These are phyloP conservation scores for Pleurotus eryngii DNA, from an alignment of 768 basidiomycete species.

Conservation along the genomic window DNA sequence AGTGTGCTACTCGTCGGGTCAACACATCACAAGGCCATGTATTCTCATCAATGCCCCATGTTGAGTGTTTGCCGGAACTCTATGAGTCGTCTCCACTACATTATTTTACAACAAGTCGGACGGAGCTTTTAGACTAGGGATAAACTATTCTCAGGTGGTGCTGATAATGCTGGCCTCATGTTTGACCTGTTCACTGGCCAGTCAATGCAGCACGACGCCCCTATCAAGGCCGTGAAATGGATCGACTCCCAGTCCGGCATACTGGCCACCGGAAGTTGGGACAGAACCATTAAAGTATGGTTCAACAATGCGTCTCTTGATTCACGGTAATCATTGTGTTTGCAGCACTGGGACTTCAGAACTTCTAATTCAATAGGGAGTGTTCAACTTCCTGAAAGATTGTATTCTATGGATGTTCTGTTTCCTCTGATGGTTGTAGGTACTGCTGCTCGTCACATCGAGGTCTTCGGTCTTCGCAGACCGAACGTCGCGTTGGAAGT, in stretches of 20 bases:
- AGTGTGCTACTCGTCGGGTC: too few relatives aligned
- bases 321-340: not conserved
- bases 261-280: constrained; percentile 94
- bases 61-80: constrained; percentile 71
- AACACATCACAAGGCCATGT: constrained; percentile 73
- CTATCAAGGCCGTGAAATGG: constrained; percentile 80
- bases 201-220: constrained; percentile 80
- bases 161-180: constrained; percentile 93
- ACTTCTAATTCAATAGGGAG: constrained; percentile 71
- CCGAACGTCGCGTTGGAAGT: constrained; percentile 81
- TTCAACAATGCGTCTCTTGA: not conserved
- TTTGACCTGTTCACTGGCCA: constrained; percentile 87
- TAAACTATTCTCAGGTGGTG: constrained; percentile 89
- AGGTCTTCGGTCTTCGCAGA: constrained; percentile 83
- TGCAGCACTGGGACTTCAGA: constrained; percentile 91
- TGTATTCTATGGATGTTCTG: constrained; percentile 82
- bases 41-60: constrained; percentile 67
- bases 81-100: constrained; percentile 33
- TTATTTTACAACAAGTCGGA: too few relatives aligned
- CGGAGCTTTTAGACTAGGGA: constrained; percentile 92
- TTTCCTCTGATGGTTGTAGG: constrained; percentile 88
- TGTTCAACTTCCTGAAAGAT: constrained; percentile 84
- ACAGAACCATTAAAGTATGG: constrained; percentile 90
- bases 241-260: constrained; percentile 60
- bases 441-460: constrained; percentile 89